Conservation (phyloP, 1,139 yeast genomes). For the Debaryomycetaceae sp. region DNA sequence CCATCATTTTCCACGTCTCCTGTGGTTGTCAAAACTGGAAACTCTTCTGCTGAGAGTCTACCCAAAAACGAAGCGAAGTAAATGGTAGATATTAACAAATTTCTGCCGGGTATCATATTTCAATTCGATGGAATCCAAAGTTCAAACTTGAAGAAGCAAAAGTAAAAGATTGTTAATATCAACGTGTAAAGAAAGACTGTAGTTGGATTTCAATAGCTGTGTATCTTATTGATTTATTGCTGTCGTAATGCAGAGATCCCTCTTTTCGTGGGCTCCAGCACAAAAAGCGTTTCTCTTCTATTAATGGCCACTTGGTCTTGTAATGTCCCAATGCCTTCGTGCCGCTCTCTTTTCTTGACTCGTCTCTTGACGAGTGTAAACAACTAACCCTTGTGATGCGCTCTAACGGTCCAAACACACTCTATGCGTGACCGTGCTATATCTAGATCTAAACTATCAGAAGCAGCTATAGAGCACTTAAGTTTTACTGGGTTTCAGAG, state of each 20-base stretch:
- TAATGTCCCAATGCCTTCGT: too few species aligned
- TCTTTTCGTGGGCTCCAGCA: background rate
- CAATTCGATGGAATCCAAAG: too few species aligned
- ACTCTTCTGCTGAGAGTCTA: background rate
- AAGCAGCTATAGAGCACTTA: background rate
- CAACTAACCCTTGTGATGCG: background rate
- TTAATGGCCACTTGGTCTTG: background rate
- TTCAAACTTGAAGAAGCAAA: background rate
- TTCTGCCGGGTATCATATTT: background rate
- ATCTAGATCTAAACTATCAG: background rate
- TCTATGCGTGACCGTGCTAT: background rate
- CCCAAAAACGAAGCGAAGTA: background rate
- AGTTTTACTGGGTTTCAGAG: background rate
- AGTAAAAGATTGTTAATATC: background rate
- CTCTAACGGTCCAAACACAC: background rate
- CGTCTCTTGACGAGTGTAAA: background rate
- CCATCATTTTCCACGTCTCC: background rate
- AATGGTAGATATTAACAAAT: background rate
- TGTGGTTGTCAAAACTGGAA: background rate
- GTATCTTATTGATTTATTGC: background rate
- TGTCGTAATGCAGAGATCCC: background rate
- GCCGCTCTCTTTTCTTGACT: background rate
- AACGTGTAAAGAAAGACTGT: slow-evolving; percentile 8
- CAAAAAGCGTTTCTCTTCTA: background rate
- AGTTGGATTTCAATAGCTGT: slow-evolving; percentile 5